phyloP scores from a whole-genome alignment of 345 rosid species.

The Salix brachista region DNA sequence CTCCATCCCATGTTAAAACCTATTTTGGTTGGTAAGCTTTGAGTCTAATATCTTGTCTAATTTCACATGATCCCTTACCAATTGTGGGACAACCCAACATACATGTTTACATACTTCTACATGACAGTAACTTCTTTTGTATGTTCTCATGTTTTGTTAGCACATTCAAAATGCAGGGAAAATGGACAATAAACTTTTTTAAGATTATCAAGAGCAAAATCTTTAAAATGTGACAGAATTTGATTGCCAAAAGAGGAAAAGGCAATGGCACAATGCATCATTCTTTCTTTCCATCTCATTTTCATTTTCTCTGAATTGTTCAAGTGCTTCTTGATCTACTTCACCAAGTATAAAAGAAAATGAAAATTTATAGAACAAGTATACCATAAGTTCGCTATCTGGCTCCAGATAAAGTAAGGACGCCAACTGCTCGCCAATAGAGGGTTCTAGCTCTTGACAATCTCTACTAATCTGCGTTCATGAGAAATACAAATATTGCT shows the following conservation, averaged over 20 bases:
- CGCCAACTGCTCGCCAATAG: slow-evolving; percentile 91
- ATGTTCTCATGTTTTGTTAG: not conserved
- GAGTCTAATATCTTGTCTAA: not conserved
- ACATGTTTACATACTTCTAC: not conserved
- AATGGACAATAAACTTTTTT: not conserved
- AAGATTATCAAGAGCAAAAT: not conserved
- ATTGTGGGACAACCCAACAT: not conserved
- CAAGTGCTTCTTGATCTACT: not conserved
- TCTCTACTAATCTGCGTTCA: slow-evolving; percentile 90
- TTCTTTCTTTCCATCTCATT: not conserved
- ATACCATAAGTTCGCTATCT: slow-evolving; percentile 98
- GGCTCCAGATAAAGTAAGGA: slow-evolving; percentile 93
- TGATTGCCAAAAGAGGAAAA: not conserved
- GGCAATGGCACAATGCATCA: not conserved
- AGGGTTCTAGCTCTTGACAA: slow-evolving; percentile 94
- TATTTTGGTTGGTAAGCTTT: not conserved
- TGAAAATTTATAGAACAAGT: slow-evolving; percentile 3
- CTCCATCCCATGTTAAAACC: not conserved
- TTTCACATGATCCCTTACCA: not conserved
- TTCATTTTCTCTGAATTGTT: not conserved
- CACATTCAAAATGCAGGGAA: not conserved
- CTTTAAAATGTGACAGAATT: not conserved
- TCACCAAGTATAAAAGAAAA: slow-evolving; percentile 2
- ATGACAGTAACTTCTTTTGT: too few relatives aligned
- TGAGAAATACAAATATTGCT: slow-evolving; percentile 20